Conservation (phyloP, 495 filamentous ascomycete genomes). For the Aspergillus nidulans region DNA sequence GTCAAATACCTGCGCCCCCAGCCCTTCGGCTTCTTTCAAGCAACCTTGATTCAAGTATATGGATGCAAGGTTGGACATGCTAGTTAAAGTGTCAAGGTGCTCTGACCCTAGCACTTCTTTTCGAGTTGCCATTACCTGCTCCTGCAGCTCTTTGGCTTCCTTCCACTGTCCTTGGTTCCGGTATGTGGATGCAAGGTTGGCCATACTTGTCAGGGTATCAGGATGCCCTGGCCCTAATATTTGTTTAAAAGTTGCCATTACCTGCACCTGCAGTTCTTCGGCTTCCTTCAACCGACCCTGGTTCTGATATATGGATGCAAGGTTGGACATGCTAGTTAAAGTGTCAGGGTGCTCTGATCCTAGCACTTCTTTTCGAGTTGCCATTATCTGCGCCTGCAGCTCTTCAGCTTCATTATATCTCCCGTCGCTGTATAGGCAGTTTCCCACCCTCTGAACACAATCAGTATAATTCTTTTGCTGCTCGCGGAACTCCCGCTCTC, state of each 20-base stretch:
- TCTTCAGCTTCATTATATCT: too few relatives aligned
- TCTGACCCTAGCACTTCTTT: too few relatives aligned
- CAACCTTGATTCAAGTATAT: too few relatives aligned
- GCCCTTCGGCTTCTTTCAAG: too few relatives aligned
- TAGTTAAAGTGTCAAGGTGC: too few relatives aligned
- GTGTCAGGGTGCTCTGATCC: neutral
- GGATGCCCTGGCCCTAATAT: too few relatives aligned
- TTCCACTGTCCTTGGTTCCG: neutral
- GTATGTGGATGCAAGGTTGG: neutral
- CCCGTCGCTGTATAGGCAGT: too few relatives aligned
- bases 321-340: too few relatives aligned
- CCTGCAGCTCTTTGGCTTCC: conserved; percentile 21
- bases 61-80: too few relatives aligned
- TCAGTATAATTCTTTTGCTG: neutral
- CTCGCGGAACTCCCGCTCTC: neutral
- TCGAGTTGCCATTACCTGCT: neutral
- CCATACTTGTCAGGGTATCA: neutral
- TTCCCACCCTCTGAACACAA: too few relatives aligned
- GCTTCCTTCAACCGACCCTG: neutral
- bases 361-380: neutral
- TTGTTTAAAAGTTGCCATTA: neutral
- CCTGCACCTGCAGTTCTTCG: neutral
- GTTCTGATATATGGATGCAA: neutral
- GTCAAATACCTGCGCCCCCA: too few relatives aligned
- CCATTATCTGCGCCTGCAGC: too few relatives aligned